Evolutionary conservation across 164 flowering plant genomes (phyloP).

Genomic region (Warburgia ugandensis): DNA sequence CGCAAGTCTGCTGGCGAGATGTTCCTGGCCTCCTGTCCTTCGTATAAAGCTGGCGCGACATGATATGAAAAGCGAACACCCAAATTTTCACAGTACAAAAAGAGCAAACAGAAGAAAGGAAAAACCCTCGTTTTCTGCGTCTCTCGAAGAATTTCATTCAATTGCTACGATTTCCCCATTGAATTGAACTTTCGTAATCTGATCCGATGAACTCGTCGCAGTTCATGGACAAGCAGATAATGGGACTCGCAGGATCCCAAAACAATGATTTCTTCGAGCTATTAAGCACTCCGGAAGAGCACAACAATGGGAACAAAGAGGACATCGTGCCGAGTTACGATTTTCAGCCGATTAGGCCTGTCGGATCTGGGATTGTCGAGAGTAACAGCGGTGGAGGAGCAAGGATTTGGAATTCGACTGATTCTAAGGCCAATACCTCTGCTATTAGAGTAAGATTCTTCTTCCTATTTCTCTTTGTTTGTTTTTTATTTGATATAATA

Average conservation of each 20-base stretch:
- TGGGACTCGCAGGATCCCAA: conserved; percentile 61
- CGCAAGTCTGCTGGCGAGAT: too few relatives aligned
- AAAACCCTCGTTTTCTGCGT: neutral
- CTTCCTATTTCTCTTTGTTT: neutral
- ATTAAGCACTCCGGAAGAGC: conserved; percentile 28
- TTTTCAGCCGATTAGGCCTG: conserved; percentile 71
- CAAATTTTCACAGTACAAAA: too few relatives aligned
- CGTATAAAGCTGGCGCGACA: too few relatives aligned
- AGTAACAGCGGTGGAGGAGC: conserved; percentile 19
- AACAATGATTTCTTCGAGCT: conserved; percentile 51
- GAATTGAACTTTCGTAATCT: too few relatives aligned
- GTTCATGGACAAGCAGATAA: conserved; percentile 92
- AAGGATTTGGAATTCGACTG: conserved; percentile 55
- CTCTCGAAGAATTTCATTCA: too few relatives aligned
- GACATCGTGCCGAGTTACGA: conserved; percentile 77
- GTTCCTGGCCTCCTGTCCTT: too few relatives aligned
- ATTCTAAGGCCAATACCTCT: conserved; percentile 28
- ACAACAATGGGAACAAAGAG: conserved; percentile 31
- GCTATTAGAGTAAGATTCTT: conserved; percentile 24
- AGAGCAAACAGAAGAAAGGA: too few relatives aligned
- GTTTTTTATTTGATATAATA: neutral
- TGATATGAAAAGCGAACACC: too few relatives aligned
- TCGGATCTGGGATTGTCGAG: conserved; percentile 21
- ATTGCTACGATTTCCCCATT: too few relatives aligned
- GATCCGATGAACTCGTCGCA: conserved; percentile 52